Base-by-base conservation (phyloP, 139 green algal species). In the Pseudopediastrum boryanum region DNA sequence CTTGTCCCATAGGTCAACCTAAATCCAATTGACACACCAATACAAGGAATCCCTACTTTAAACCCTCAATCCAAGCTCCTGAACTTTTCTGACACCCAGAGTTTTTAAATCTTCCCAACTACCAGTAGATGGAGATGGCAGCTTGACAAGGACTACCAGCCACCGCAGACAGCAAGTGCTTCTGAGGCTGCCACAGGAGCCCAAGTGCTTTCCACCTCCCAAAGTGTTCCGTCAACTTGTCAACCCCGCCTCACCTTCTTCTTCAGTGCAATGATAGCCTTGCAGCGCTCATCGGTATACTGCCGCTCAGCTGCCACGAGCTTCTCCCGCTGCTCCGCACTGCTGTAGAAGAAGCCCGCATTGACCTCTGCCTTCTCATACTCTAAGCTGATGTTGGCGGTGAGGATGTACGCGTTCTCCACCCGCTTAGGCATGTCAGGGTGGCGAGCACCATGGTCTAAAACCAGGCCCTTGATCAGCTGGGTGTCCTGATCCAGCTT, bases 301-400 rank as follows among this genome's bases (percentile, higher is more conserved):
- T 89, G 85, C 3, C 96, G 83, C 89, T 99, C 96, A 0, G 96
- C 96, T 1, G 88, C 90, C 71, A 99, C 96, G 85, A 99, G 91
- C 90, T 94, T 95, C 88, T 99, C 96, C 13, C 96, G 87, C 88
- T 99, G 95, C 74, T 99, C 96, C 4, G 96, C 96, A 27, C 68
- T 92, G 74, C 68, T 91, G 91, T 99, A 99, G 84, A 99, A 98
- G 92, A 99, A 99, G 25, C 96, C 95, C 29, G 88, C 86, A 84
- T 97, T 98, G n/a, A 98, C 94, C 85, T 99, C 97, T 38, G 84
- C 92, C 91, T 98, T 98, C 82, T 99, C 97, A 74, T 98, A 99
- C 88, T 99, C 97, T n/a, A 99, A 85, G 33, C 87, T 95, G 78
- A 99, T 94, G 88, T 99, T 99, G 86, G 87, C 94, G 33, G 94